Evolutionary conservation across 495 filamentous ascomycete species (phyloP), one percentile per base, ranked within the genome.

Genomic region (Trichoderma virens): DNA sequence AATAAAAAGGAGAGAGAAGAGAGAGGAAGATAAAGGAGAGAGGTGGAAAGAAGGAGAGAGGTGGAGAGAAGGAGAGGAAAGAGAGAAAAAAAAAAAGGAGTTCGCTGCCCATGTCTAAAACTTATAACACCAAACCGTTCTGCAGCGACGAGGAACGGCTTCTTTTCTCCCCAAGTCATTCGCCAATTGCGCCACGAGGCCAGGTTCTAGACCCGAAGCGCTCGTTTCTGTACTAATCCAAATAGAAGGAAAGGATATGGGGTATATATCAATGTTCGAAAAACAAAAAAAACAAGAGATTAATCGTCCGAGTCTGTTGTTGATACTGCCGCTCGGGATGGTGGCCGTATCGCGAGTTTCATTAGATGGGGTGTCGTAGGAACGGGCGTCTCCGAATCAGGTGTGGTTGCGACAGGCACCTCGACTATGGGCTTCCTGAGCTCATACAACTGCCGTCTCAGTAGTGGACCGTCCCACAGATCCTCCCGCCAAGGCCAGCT

Each of bases 401-500:
- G 51, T 2, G 51, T 56, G 1, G 51, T 56, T 27, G 51, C 51
- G 5, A 14, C 20, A 4, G 51, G 51, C 11, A 56, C 27, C 25
- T 56, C 51, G 11, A 56, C 51, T 14, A 56, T 56, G 0, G 51
- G 51, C 2, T 56, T 56, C 51, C 51, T 56, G 1, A 56, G 25
- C 9, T 56, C 51, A 56, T 56, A 56, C 20, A 56, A 25, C 25
- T 56, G 51, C 25, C 25, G 51, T 56, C 51, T 56, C 5, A 56
- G 25, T 30, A 28, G 16, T 11, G 51, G 23, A 14, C 51, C 51
- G 27, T 56, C 51, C 51, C 51, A 56, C 51, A 56, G 14, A 11
- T 56, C 51, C 27, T 56, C 51, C 13, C 51, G 51, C 51, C 51
- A 56, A 1, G 51, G 51, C 51, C 51, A 56, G 51, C 25, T 56